Evolutionary conservation across 2,329 filamentous ascomycete species (phyloP).

Genomic region (Colletotrichum liaoningense): DNA sequence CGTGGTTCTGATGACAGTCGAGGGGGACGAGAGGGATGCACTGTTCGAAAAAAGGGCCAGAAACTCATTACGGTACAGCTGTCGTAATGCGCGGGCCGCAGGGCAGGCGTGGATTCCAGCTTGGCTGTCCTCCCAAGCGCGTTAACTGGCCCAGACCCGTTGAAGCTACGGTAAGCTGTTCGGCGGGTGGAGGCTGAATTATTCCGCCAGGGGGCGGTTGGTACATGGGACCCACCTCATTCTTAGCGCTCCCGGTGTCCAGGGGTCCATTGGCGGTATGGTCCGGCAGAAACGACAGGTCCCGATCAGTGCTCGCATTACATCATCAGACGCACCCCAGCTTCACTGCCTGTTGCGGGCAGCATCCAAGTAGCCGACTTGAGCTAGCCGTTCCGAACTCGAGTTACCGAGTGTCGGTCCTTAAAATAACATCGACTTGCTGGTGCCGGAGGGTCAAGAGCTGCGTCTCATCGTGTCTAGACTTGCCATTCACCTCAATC

Average conservation of each 20-base stretch:
- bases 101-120: slow-evolving; percentile 5
- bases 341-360: background rate
- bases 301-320: slow-evolving; percentile 4
- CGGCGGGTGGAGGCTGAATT: slow-evolving; percentile 35
- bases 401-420: slow-evolving; percentile 24
- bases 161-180: slow-evolving; percentile 42
- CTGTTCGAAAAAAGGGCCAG: slow-evolving; percentile 3
- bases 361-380: slow-evolving; percentile 18
- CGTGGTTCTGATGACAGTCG: slow-evolving; percentile 9
- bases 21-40: slow-evolving; percentile 9
- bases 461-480: background rate
- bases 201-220: slow-evolving; percentile 25
- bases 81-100: slow-evolving; percentile 30
- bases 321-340: slow-evolving; percentile 17
- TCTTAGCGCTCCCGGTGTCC: background rate
- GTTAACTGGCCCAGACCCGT: background rate
- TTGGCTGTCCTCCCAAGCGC: slow-evolving; percentile 7
- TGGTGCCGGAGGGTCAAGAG: background rate
- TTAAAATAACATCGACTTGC: slow-evolving; percentile 7
- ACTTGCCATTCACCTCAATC: background rate
- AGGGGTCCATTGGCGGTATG: slow-evolving; percentile 18
- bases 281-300: slow-evolving; percentile 4
- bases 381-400: background rate
- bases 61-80: slow-evolving; percentile 32
- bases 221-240: background rate